A percentile compares a stretch with the other conserved stretches of the same genome.
Conservation (phyloP, 306 rosid genomes). For the Biancaea sappan region DNA sequence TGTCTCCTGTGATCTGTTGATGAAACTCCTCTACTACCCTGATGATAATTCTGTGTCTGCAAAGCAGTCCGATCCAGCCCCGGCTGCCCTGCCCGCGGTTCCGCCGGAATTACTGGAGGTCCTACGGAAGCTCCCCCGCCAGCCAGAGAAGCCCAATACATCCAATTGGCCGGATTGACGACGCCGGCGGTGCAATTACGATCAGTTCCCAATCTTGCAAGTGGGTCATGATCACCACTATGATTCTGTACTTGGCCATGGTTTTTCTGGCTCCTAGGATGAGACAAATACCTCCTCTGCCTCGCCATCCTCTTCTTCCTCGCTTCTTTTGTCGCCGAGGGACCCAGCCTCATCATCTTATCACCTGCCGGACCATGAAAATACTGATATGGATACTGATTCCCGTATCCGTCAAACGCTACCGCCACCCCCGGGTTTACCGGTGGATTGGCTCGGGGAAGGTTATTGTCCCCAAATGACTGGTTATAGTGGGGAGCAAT, state of each 20-base stretch:
- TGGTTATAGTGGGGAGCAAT: constrained; percentile 52
- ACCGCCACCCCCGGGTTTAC: constrained; percentile 8
- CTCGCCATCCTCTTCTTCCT: constrained; percentile 96
- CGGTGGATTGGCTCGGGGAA: constrained; percentile 21
- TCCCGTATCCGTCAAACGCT: constrained; percentile 47
- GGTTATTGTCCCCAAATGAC: constrained; percentile 49
- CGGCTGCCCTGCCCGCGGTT: not conserved
- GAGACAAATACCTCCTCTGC: constrained; percentile 63
- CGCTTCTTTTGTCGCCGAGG: constrained; percentile 91
- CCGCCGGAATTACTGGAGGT: constrained; percentile 29
- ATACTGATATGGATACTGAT: constrained; percentile 54
- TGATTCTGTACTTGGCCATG: constrained; percentile 44
- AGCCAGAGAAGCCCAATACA: constrained; percentile 67
- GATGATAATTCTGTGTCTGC: constrained; percentile 53
- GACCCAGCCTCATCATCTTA: constrained; percentile 61
- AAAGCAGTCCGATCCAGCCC: constrained; percentile 41
- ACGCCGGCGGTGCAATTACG: constrained; percentile 55
- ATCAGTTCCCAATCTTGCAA: constrained; percentile 42
- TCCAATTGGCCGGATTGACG: constrained; percentile 59
- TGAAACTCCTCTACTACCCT: constrained; percentile 35
- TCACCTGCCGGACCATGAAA: constrained; percentile 48
- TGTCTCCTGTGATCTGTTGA: constrained; percentile 49
- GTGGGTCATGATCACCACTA: constrained; percentile 37
- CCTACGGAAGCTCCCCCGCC: constrained; percentile 34
- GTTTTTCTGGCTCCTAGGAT: constrained; percentile 46